Evolutionary conservation across 805 yeast genomes (phyloP), one percentile per base, ranked within the genome.

Genomic region (Starmerella geochares): DNA sequence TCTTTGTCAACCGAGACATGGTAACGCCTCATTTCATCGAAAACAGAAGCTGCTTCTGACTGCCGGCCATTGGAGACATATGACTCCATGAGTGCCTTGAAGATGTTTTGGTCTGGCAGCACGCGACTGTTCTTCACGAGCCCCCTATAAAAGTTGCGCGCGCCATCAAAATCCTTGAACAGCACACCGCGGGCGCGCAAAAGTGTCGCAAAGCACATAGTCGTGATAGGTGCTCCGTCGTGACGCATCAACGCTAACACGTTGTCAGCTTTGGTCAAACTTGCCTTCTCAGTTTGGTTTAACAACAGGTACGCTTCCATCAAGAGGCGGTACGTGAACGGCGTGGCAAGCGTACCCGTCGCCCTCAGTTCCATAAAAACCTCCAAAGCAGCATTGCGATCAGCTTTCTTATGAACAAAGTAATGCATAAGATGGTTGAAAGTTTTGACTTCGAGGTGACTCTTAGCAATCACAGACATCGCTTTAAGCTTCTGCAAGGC

Each of bases 311-410:
- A 67, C 45, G 57, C 58, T 7, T 65, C 70, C 53, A 70, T 70
- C 37, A 69, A 51, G 29, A 71, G 61, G 52, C 64, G 65, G 58
- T 69, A 71, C n/a, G 73, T 66, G 44, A 60, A 65, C 2, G 70
- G 55, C 2, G 71, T 61, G 4, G 70, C 70, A 31, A 54, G 46
- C 6, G 65, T 53, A 8, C 64, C 63, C 3, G 58, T 40, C 4
- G 51, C 37, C 11, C 60, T 49, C 50, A 70, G 58, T 55, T 60
- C 55, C 7, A 54, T 54, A 39, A 64, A 67, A 31, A 62, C 58
- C 5, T 60, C 50, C 33, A 65, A 51, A 2, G 72, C 72, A 4
- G 58, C 54, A 11, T 51, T 54, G 11, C 67, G 59, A 49, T 69
- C 67, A 8, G 57, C 50, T 42, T 58, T 57, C 19, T 58, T 57